Percentiles rank a stretch among this genome's conserved stretches.
phyloP scores from a whole-genome alignment of 495 filamentous ascomycete species.

The Penicillium parvum region DNA sequence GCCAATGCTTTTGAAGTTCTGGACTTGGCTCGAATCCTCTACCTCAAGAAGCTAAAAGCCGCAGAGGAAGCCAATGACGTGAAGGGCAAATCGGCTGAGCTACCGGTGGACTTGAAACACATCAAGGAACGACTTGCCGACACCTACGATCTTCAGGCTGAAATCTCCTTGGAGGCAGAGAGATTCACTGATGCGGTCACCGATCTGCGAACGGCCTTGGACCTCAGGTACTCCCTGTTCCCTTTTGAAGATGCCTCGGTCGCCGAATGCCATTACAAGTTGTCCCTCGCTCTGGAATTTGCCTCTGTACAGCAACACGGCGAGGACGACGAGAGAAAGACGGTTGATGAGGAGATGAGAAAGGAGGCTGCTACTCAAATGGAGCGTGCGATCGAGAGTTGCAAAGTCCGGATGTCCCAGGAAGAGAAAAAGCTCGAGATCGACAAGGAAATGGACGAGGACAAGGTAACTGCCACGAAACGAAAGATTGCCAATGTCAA shows the following conservation, averaged over 20 bases:
- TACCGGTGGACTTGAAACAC: conserved; percentile 50
- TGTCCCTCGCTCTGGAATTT: conserved; percentile 93
- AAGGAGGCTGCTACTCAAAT: conserved; percentile 73
- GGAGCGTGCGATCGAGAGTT: conserved; percentile 77
- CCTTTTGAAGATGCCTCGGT: conserved; percentile 73
- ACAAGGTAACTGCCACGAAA: conserved; percentile 50
- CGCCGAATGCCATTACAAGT: conserved; percentile 92
- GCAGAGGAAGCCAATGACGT: conserved; percentile 41
- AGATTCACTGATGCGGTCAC: conserved; percentile 75
- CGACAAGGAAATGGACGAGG: conserved; percentile 48
- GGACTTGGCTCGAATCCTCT: conserved; percentile 82
- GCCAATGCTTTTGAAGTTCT: conserved; percentile 86
- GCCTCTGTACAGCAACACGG: conserved; percentile 66
- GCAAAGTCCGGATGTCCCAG: conserved; percentile 65
- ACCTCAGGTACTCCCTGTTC: conserved; percentile 70
- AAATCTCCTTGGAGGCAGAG: conserved; percentile 94
- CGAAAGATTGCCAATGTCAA: conserved; percentile 74
- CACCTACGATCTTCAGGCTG: conserved; percentile 84
- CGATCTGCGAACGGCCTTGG: conserved; percentile 71
- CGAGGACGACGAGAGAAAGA: conserved; percentile 33
- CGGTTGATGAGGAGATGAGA: conserved; percentile 63
- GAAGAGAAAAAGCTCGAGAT: conserved; percentile 62
- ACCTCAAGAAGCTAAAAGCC: conserved; percentile 53
- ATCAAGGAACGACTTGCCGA: conserved; percentile 83
- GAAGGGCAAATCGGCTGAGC: conserved; percentile 48